Conservation (phyloP, 768 basidiomycete species). For the Pleurotus tuoliensis region DNA sequence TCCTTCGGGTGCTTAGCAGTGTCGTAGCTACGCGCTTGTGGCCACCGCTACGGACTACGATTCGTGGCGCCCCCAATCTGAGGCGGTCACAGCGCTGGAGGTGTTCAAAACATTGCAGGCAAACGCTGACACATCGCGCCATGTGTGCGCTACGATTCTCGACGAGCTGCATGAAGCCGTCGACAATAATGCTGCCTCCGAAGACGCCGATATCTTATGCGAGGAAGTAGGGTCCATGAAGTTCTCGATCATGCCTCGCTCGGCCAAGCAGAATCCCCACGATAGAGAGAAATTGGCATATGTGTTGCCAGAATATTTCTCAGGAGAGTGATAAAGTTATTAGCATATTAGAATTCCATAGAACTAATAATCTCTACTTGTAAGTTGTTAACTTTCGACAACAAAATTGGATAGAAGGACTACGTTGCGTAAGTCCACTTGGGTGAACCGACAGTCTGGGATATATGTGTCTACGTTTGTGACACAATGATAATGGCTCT, state of each 20-base stretch:
- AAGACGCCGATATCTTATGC: slow-evolving; percentile 41
- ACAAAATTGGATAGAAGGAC: too few relatives aligned
- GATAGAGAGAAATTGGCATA: slow-evolving; percentile 68
- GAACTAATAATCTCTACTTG: too few relatives aligned
- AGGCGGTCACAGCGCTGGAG: slow-evolving; percentile 84
- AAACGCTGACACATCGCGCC: slow-evolving; percentile 85
- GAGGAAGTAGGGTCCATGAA: slow-evolving; percentile 83
- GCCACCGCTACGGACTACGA: slow-evolving; percentile 94
- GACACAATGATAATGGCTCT: too few relatives aligned
- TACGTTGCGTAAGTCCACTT: too few relatives aligned
- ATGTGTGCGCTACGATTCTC: slow-evolving; percentile 66
- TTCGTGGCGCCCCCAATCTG: slow-evolving; percentile 81
- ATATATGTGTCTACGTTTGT: too few relatives aligned
- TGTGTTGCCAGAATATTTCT: slow-evolving; percentile 30
- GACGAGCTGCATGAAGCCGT: slow-evolving; percentile 61
- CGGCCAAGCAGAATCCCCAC: slow-evolving; percentile 47
- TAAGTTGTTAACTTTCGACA: too few relatives aligned
- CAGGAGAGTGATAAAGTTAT: too few relatives aligned
- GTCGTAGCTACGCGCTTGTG: slow-evolving; percentile 80
- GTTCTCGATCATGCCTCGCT: slow-evolving; percentile 76
- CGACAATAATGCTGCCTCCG: slow-evolving; percentile 29
- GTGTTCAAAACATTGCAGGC: slow-evolving; percentile 84
- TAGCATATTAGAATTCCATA: too few relatives aligned
- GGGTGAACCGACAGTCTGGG: too few relatives aligned
- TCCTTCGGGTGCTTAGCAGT: neutral